These are phyloP conservation scores for Thalassiosira ordinaria DNA, from an alignment of 352 stramenopile species.

Conservation along the genomic window DNA sequence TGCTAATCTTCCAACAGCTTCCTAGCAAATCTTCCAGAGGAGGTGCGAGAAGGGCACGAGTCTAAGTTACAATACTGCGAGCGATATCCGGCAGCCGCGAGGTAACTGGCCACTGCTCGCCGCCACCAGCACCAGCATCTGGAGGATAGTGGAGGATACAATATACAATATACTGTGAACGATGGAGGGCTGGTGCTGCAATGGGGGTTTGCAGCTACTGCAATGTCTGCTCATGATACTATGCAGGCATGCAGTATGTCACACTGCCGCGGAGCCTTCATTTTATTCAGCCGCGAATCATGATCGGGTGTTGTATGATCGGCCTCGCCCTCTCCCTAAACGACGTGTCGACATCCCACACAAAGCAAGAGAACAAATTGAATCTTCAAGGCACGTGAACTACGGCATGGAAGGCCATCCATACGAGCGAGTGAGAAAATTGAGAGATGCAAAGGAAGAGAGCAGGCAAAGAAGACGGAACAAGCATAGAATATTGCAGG, in stretches of 20 bases:
- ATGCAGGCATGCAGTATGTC: constrained; percentile 5
- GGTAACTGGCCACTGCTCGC: too few species aligned
- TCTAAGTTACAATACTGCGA: too few species aligned
- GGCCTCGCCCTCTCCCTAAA: constrained; percentile 19
- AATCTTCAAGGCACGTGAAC: constrained; percentile 18
- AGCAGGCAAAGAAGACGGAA: not conserved
- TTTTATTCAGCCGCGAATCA: constrained; percentile 10
- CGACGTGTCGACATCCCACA: constrained; percentile 14
- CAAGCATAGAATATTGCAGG: not conserved
- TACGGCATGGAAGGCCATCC: constrained; percentile 27
- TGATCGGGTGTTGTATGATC: constrained; percentile 26
- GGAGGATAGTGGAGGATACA: too few species aligned
- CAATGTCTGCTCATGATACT: constrained; percentile 1
- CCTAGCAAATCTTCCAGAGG: too few species aligned
- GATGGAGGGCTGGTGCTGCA: too few species aligned
- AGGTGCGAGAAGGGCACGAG: too few species aligned
- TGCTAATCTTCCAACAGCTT: too few species aligned
- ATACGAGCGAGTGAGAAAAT: constrained; percentile 27
- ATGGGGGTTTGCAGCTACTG: too few species aligned
- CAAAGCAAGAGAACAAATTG: not conserved
- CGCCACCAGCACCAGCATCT: too few species aligned
- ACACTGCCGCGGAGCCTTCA: constrained; percentile 9
- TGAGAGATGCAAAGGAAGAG: constrained; percentile 12
- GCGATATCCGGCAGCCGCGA: too few species aligned
- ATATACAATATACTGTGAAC: too few species aligned